Percentiles rank a stretch among this genome's conserved stretches.
Conservation (phyloP, 164 flowering plant species). For the Chimonanthus praecox region DNA sequence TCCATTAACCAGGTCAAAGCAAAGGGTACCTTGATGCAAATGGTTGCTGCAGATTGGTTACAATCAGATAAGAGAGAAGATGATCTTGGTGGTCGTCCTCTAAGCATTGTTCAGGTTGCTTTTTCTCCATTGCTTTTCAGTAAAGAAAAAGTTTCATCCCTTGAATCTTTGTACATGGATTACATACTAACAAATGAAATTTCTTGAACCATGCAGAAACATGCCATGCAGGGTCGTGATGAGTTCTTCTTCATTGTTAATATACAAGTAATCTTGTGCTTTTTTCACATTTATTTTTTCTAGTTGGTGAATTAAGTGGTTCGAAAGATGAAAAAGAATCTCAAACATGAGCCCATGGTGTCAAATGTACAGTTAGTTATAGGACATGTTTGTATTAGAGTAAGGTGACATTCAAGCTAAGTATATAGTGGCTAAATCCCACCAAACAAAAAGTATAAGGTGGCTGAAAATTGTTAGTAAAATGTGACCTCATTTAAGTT, state of each 20-base stretch:
- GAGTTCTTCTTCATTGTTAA: constrained; percentile 87
- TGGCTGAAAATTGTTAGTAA: too few species aligned
- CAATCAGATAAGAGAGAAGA: constrained; percentile 75
- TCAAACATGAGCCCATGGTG: neutral
- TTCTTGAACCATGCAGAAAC: constrained; percentile 43
- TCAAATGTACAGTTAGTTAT: neutral
- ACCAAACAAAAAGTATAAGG: too few species aligned
- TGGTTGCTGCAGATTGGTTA: constrained; percentile 89
- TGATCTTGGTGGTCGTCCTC: constrained; percentile 73
- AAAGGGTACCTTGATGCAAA: constrained; percentile 62
- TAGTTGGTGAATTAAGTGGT: neutral
- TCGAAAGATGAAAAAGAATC: neutral
- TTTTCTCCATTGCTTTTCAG: neutral
- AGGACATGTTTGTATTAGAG: neutral
- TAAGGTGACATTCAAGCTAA: too few species aligned
- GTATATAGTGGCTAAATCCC: too few species aligned
- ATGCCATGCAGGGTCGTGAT: constrained; percentile 65
- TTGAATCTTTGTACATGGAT: neutral
- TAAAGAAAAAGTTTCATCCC: neutral
- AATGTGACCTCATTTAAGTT: too few species aligned
- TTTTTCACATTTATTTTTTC: neutral
- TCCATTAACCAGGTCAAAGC: constrained; percentile 52
- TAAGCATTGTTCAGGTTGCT: constrained; percentile 71
- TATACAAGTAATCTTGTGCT: constrained; percentile 58
- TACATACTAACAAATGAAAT: constrained; percentile 4